These are phyloP conservation scores for Luvunga scandens DNA, from an alignment of 345 rosid genomes.

Conservation along the genomic window DNA sequence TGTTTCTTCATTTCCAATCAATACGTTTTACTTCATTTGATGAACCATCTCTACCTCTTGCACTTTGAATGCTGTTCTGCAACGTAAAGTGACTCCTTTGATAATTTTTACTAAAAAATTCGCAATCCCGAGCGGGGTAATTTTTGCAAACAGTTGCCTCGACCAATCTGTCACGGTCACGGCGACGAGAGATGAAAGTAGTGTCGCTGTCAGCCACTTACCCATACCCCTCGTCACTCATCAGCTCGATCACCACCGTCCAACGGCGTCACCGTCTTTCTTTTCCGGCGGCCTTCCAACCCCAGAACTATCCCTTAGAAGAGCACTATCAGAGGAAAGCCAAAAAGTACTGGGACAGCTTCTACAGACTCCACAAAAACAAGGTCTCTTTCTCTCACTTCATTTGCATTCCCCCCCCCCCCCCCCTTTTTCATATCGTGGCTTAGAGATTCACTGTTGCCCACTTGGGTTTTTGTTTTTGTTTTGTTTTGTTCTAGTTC, in stretches of 20 bases:
- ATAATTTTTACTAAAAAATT: no score
- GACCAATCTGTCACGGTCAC: neutral
- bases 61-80: no score
- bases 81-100: no score
- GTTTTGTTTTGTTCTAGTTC: constrained; percentile 30
- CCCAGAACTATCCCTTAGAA: neutral
- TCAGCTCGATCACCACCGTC: neutral
- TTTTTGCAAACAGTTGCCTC: no score
- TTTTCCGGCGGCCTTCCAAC: neutral
- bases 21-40: no score
- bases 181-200: neutral
- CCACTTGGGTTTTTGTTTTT: neutral
- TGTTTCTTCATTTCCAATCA: no score
- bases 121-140: no score
- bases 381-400: constrained; percentile 23
- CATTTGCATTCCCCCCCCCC: no score
- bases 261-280: constrained; percentile 6
- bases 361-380: constrained; percentile 54
- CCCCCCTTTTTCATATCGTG: no score
- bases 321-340: constrained; percentile 38
- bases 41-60: no score
- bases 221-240: neutral
- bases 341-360: constrained; percentile 49
- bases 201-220: neutral
- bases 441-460: neutral